Base-by-base conservation (phyloP, 345 rosid genomes). In the Tarenaya hassleriana region DNA sequence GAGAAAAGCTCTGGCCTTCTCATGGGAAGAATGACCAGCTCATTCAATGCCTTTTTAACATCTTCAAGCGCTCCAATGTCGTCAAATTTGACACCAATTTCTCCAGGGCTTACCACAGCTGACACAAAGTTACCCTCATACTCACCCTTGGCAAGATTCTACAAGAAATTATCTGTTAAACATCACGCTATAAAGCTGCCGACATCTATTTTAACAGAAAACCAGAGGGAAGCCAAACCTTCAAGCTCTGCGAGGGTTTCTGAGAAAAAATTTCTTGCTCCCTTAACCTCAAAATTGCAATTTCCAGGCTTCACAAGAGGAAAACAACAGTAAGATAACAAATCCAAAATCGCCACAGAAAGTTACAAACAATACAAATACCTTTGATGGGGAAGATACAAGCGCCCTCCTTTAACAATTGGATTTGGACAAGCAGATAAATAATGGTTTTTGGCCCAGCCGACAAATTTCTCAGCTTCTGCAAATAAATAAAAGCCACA, bases 21-120 rank as follows among this genome's bases (percentile, higher is more conserved):
- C 98, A 92, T 92, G 55, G 99, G 99, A 69, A 92, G 99, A 80
- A 92, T 92, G 50, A 88, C 99, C 41, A 92, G 83, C 72, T 92
- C 99, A 67, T 92, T 74, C 60, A 92, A 56, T 57, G 99, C 80
- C 74, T 72, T 83, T 68, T 92, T 92, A 52, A 92, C 99, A 44
- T 83, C 91, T 71, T 92, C 97, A 16, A 92, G 99, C 39, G 99
- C 97, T 64, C 97, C 99, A 32, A 92, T 53, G 68, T 92, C 97
- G 42, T 86, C 86, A 70, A 92, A 92, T 54, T 71, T 85, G 49
- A 92, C 95, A 48, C 95, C 99, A 58, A 85, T 82, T 64, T 92
- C 99, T 53, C 82, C 85, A 46, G 95, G 88, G 64, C 95, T 83
- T 62, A 92, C 97, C 48, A 92, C 91, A 4, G 99, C 82, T 9